These are phyloP conservation scores for Cenchrus fungigraminus DNA, from an alignment of 176 grass and related monocot genomes.

Conservation along the genomic window DNA sequence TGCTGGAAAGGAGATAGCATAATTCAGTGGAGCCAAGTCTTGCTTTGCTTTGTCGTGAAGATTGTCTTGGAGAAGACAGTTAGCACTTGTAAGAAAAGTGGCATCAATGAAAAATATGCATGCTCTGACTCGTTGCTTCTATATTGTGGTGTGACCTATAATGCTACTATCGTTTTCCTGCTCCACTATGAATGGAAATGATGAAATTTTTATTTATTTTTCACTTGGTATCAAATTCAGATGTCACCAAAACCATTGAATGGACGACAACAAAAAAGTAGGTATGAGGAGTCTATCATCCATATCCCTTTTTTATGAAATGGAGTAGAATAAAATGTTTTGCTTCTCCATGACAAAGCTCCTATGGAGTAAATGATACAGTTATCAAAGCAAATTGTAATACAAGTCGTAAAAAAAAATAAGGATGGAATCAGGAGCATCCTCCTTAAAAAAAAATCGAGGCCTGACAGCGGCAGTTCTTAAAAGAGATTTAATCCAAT, in stretches of 20 bases:
- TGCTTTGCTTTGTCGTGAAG: slow-evolving; percentile 57
- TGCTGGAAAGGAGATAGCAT: slow-evolving; percentile 23
- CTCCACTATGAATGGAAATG: slow-evolving; percentile 14
- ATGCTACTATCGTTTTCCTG: neutral
- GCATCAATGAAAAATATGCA: slow-evolving; percentile 31
- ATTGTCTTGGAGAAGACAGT: slow-evolving; percentile 42
- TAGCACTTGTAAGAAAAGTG: slow-evolving; percentile 34
- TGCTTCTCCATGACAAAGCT: neutral
- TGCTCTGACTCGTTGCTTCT: slow-evolving; percentile 11
- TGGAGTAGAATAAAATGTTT: neutral
- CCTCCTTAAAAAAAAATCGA: neutral
- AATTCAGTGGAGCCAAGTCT: slow-evolving; percentile 53
- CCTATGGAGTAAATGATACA: slow-evolving; percentile 20
- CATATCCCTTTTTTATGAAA: slow-evolving; percentile 10
- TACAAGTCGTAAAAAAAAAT: neutral
- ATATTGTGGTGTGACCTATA: neutral
- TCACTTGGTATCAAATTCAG: slow-evolving; percentile 21
- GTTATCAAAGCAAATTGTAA: neutral
- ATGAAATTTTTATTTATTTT: slow-evolving; percentile 17
- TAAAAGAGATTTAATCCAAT: neutral
- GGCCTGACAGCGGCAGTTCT: neutral
- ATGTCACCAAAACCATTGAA: slow-evolving; percentile 11
- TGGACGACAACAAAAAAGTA: slow-evolving; percentile 3
- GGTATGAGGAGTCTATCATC: slow-evolving; percentile 25
- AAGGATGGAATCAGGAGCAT: slow-evolving; percentile 6